A percentile compares a stretch with the other conserved stretches of the same genome.
Conservation (phyloP, 75 land plant genomes). For the Sequoia sempervirens region DNA sequence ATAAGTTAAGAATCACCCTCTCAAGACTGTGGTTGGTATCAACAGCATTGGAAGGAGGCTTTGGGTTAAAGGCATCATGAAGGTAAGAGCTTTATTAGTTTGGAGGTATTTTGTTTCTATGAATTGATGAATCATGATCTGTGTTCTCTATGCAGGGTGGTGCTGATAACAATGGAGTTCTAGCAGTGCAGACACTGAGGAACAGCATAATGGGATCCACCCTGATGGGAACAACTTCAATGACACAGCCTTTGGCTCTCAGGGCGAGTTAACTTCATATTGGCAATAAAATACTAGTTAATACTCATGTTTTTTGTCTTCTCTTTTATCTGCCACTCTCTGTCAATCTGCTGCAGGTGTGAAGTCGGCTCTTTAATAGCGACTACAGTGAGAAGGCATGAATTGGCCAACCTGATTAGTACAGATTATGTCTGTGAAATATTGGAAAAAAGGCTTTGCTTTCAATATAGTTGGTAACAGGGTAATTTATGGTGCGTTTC, state of each 20-base stretch:
- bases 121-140: background rate
- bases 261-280: slow-evolving; percentile 57
- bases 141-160: slow-evolving; percentile 38
- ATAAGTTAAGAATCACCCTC: slow-evolving; percentile 49
- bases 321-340: slow-evolving; percentile 77
- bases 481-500: slow-evolving; percentile 64
- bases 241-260: slow-evolving; percentile 48
- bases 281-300: slow-evolving; percentile 54
- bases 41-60: slow-evolving; percentile 50
- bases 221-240: slow-evolving; percentile 73
- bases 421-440: slow-evolving; percentile 50
- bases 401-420: background rate
- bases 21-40: slow-evolving; percentile 54
- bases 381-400: slow-evolving; percentile 16
- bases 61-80: slow-evolving; percentile 40
- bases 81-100: background rate
- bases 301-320: slow-evolving; percentile 62
- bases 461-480: slow-evolving; percentile 70
- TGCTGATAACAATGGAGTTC: slow-evolving; percentile 68
- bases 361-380: slow-evolving; percentile 86
- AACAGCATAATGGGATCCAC: slow-evolving; percentile 74
- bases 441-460: slow-evolving; percentile 49
- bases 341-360: slow-evolving; percentile 70
- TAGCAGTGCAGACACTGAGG: slow-evolving; percentile 72
- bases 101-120: background rate